A percentile compares a stretch with the other conserved stretches of the same genome.
phyloP scores from a whole-genome alignment of 495 filamentous ascomycete genomes.

The Apodospora peruviana region DNA sequence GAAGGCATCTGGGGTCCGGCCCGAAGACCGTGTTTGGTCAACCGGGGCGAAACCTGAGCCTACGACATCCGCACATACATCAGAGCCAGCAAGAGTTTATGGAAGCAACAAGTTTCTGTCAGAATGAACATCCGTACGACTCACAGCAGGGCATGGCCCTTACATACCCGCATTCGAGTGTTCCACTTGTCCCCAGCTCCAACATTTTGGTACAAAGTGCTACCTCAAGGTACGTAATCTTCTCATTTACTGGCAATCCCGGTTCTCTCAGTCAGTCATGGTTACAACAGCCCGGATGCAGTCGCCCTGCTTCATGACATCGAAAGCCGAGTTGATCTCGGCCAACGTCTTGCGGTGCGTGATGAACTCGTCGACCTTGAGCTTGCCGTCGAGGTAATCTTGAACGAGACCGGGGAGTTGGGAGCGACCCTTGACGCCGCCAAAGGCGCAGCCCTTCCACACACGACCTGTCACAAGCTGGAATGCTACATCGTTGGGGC shows the following conservation, averaged over 20 bases:
- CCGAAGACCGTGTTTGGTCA: too few relatives aligned
- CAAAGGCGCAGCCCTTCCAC: slow-evolving; percentile 97
- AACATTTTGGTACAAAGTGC: not conserved
- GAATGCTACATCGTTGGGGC: slow-evolving; percentile 63
- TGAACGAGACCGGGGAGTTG: slow-evolving; percentile 84
- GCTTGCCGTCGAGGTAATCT: slow-evolving; percentile 81
- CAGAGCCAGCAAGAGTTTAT: too few relatives aligned
- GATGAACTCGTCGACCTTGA: slow-evolving; percentile 99
- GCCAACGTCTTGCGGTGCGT: slow-evolving; percentile 81
- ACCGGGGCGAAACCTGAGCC: too few relatives aligned
- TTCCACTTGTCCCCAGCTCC: too few relatives aligned
- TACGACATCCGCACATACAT: too few relatives aligned
- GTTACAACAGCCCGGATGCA: slow-evolving; percentile 83
- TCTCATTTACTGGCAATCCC: not conserved
- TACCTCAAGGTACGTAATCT: too few relatives aligned
- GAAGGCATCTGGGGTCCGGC: too few relatives aligned
- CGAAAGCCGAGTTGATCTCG: slow-evolving; percentile 84
- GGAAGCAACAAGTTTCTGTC: too few relatives aligned
- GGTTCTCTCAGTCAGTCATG: slow-evolving; percentile 34
- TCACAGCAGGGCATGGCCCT: too few relatives aligned
- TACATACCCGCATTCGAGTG: too few relatives aligned
- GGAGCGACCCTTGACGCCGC: slow-evolving; percentile 93
- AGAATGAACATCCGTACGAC: too few relatives aligned
- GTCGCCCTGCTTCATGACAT: slow-evolving; percentile 91
- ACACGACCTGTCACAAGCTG: slow-evolving; percentile 96